Evolutionary conservation across 2,329 filamentous ascomycete genomes (phyloP).

Genomic region (Proliferodiscus dingleyae): DNA sequence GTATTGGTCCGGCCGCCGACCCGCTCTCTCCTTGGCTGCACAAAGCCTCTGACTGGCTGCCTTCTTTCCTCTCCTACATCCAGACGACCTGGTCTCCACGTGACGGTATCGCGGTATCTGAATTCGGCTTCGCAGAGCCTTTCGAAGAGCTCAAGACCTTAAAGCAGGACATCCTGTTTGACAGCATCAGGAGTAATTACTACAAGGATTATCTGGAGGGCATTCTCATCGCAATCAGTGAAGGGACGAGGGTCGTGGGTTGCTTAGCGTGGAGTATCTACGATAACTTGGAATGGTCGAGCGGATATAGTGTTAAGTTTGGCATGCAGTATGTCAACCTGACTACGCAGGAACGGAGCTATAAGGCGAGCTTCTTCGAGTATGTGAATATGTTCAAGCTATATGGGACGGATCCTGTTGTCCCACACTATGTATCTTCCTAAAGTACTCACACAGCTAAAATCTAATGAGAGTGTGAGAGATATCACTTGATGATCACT

Average conservation of each 20-base stretch:
- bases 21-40: constrained; percentile 24
- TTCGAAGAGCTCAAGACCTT: constrained; percentile 21
- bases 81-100: constrained; percentile 23
- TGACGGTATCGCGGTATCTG: constrained; percentile 22
- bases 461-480: neutral
- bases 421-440: constrained; percentile 16
- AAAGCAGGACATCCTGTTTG: constrained; percentile 53
- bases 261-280: constrained; percentile 87
- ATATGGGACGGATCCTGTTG: constrained; percentile 25
- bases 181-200: constrained; percentile 74
- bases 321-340: constrained; percentile 26
- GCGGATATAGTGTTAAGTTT: constrained; percentile 22
- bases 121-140: constrained; percentile 27
- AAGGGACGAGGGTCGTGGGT: constrained; percentile 71
- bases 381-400: constrained; percentile 27
- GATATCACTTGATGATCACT: too few relatives aligned
- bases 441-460: too few relatives aligned
- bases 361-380: constrained; percentile 28
- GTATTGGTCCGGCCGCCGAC: constrained; percentile 23
- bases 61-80: constrained; percentile 23
- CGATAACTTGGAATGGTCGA: constrained; percentile 49
- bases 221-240: constrained; percentile 62
- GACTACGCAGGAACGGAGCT: constrained; percentile 26
- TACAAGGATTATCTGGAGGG: constrained; percentile 72
- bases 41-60: constrained; percentile 24